These are phyloP conservation scores for Peronospora farinosa DNA, from an alignment of 352 stramenopile genomes.

Conservation along the genomic window DNA sequence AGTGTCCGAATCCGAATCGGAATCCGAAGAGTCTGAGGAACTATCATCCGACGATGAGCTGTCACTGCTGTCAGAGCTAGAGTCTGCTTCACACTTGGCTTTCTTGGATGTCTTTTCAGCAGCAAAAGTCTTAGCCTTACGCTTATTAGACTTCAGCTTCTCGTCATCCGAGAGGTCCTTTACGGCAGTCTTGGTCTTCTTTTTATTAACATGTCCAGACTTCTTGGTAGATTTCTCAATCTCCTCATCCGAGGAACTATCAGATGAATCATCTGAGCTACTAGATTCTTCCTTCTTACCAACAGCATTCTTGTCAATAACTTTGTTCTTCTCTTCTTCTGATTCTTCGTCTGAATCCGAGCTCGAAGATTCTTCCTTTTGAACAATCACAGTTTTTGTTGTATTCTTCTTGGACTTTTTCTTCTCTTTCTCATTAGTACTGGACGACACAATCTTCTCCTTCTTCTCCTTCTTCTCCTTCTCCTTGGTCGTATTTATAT, in stretches of 20 bases:
- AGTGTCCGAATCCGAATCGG: constrained; percentile 46
- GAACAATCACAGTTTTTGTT: constrained; percentile 10
- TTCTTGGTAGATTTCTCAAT: constrained; percentile 24
- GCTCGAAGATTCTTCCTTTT: constrained; percentile 19
- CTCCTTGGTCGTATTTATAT: constrained; percentile 39
- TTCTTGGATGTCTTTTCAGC: constrained; percentile 36
- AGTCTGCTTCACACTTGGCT: constrained; percentile 28
- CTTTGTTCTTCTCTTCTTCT: constrained; percentile 25
- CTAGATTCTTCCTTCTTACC: constrained; percentile 13
- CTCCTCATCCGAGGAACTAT: constrained; percentile 50
- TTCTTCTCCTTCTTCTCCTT: background rate
- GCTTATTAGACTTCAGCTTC: constrained; percentile 40
- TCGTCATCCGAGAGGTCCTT: constrained; percentile 28
- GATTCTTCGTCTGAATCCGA: constrained; percentile 3
- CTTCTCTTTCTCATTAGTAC: constrained; percentile 23
- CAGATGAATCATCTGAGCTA: constrained; percentile 40
- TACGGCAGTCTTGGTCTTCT: constrained; percentile 7
- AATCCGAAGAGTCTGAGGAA: constrained; percentile 41
- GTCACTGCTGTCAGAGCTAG: constrained; percentile 30
- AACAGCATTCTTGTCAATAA: constrained; percentile 18
- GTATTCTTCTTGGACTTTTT: constrained; percentile 12
- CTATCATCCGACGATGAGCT: constrained; percentile 42
- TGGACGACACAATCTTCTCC: background rate
- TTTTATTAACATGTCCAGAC: constrained; percentile 5
- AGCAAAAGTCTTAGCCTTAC: constrained; percentile 40